A percentile compares a stretch with the other conserved stretches of the same genome.
Conservation (phyloP, 2,329 filamentous ascomycete genomes). For the Penicillium sp. region DNA sequence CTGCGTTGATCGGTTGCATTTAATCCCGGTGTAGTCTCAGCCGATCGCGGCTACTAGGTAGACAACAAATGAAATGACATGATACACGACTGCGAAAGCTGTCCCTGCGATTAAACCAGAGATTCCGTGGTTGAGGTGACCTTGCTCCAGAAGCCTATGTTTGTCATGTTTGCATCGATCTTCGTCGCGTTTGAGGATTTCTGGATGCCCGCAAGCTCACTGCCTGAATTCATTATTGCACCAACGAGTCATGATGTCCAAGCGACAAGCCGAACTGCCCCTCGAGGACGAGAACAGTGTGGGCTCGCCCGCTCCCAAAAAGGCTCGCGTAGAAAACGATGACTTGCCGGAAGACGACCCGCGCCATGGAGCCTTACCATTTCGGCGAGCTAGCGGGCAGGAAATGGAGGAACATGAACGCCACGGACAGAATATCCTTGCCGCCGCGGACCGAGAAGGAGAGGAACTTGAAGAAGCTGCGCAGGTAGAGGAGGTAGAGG, state of each 20-base stretch:
- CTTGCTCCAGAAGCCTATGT: conserved; percentile 20
- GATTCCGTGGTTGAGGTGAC: neutral
- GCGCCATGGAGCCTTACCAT: conserved; percentile 31
- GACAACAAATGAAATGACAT: conserved; percentile 25
- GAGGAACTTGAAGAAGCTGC: conserved; percentile 42
- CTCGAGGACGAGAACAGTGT: conserved; percentile 40
- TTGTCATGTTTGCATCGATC: conserved; percentile 36
- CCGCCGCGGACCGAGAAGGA: conserved; percentile 75
- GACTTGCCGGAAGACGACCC: conserved; percentile 30
- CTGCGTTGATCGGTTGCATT: conserved; percentile 30
- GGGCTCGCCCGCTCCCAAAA: conserved; percentile 52
- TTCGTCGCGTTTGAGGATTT: conserved; percentile 28
- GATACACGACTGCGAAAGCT: neutral
- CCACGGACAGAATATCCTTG: conserved; percentile 45
- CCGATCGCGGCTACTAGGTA: conserved; percentile 17
- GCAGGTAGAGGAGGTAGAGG: conserved; percentile 29
- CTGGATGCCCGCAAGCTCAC: conserved; percentile 18
- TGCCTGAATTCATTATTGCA: conserved; percentile 12
- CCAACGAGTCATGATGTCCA: conserved; percentile 46
- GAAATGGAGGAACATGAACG: conserved; percentile 42
- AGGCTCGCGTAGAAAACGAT: conserved; percentile 46
- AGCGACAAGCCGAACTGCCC: conserved; percentile 52
- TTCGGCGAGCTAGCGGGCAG: conserved; percentile 33
- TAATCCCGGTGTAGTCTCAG: conserved; percentile 22
- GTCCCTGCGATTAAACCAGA: neutral